These are phyloP conservation scores for Alternaria triticimaculans DNA, from an alignment of 2,329 filamentous ascomycete genomes.

Conservation along the genomic window DNA sequence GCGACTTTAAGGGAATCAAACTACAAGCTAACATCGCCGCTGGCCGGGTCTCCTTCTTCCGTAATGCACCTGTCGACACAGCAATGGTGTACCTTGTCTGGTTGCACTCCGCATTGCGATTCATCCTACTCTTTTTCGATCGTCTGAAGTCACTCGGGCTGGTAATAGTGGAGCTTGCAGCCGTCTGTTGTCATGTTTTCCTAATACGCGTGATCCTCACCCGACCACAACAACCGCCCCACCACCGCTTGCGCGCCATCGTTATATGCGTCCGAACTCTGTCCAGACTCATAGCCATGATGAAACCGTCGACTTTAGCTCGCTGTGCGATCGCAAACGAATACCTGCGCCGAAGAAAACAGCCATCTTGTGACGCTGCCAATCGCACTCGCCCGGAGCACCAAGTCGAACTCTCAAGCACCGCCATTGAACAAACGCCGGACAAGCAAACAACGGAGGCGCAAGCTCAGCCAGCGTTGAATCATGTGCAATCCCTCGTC, in stretches of 20 bases:
- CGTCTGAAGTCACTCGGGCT: conserved; percentile 9
- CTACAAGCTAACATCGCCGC: background rate
- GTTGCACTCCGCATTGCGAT: conserved; percentile 10
- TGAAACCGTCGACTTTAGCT: conserved; percentile 21
- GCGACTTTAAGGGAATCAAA: background rate
- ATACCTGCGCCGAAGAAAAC: conserved; percentile 15
- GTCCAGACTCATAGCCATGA: conserved; percentile 8
- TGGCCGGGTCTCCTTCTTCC: background rate
- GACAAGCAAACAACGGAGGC: background rate
- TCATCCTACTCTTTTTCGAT: background rate
- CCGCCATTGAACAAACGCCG: background rate
- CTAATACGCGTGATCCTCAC: conserved; percentile 17
- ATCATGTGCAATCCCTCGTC: background rate
- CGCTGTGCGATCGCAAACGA: conserved; percentile 19
- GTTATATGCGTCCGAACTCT: conserved; percentile 5
- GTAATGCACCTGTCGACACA: conserved; percentile 6
- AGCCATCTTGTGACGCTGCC: conserved; percentile 3
- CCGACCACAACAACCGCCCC: conserved; percentile 9
- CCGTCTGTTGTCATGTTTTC: conserved; percentile 13
- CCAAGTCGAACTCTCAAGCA: conserved; percentile 3
- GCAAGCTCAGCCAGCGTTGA: background rate
- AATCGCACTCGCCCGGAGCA: background rate
- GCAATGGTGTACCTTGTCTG: conserved; percentile 16
- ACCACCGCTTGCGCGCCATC: background rate
- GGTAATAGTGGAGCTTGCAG: conserved; percentile 12